Conservation (phyloP, 345 rosid genomes). For the Trapa bicornis region DNA sequence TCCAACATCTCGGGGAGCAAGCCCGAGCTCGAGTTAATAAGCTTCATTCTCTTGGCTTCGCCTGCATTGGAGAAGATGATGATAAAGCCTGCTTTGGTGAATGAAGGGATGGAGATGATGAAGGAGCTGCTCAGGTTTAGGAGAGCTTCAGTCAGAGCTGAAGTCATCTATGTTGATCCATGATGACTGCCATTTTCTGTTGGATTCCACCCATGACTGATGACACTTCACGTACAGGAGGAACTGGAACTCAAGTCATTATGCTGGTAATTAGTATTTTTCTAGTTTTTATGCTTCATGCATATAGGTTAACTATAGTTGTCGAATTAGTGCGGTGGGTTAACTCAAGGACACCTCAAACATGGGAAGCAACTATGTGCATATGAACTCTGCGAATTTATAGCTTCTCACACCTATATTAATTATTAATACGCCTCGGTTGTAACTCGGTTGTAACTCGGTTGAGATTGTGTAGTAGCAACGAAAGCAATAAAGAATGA, state of each 20-base stretch:
- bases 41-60: conserved; percentile 45
- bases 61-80: conserved; percentile 51
- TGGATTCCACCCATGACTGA: not conserved
- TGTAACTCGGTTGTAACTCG: too few relatives aligned
- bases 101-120: conserved; percentile 36
- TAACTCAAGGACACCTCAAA: too few relatives aligned
- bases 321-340: not conserved
- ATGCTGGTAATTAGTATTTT: not conserved
- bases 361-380: too few relatives aligned
- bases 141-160: conserved; percentile 41
- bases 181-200: conserved; percentile 8
- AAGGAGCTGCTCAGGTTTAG: conserved; percentile 50
- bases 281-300: not conserved
- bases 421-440: too few relatives aligned
- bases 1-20: conserved; percentile 28
- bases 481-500: too few relatives aligned
- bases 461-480: too few relatives aligned
- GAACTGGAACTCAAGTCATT: not conserved
- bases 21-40: conserved; percentile 45
- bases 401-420: too few relatives aligned
- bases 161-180: conserved; percentile 42
- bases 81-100: conserved; percentile 29
- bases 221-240: not conserved
- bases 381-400: too few relatives aligned
- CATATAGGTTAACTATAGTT: not conserved